Evolutionary conservation across 805 yeast species (phyloP), one percentile per base, ranked within the genome.

Genomic region (Diddensiella santjacobensis): DNA sequence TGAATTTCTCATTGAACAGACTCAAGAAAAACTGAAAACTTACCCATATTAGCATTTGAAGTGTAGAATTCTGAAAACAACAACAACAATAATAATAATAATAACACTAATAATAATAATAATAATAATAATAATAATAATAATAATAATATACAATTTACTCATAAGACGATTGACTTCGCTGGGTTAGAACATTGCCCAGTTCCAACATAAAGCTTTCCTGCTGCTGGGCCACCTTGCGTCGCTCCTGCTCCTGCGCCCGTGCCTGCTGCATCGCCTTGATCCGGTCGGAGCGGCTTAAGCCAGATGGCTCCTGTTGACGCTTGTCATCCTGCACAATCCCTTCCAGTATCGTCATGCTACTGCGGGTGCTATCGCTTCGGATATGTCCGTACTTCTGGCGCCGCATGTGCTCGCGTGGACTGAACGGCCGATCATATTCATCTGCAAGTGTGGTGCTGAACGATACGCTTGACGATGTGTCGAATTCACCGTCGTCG

Each of bases 321-420:
- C 15, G 42, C 30, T 40, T 45, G 17, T 57, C 58, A 20, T 48
- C 49, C 22, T 54, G 55, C 6, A 58, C 58, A 10, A 58, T 46
- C n/a, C 56, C 60, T 46, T 58, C 60, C 6, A 58, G 48, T n/a
- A 58, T 47, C 4, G 59, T 56, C 38, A 48, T 54, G 3, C 51
- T 29, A 3, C 53, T 41, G 39, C 41, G 35, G 23, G 49, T 31
- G 30, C 47, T 42, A 10, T 22, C 41, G 22, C 36, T 40, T 8
- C 53, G 37, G 30, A 43, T 47, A n/a, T 46, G 45, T 5, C 49
- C 48, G 20, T 47, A 49, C 10, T 40, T 40, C 31, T 44, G 45
- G 4, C 38, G 15, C 20, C 26, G 30, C 48, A 49, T 40, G 17
- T 46, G 40, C 35, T 45, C 37, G 10, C 52, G 50, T 4, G 48